A percentile compares a stretch with the other conserved stretches of the same genome.
Conservation (phyloP, 441 rosid genomes). For the Brassica balearica region DNA sequence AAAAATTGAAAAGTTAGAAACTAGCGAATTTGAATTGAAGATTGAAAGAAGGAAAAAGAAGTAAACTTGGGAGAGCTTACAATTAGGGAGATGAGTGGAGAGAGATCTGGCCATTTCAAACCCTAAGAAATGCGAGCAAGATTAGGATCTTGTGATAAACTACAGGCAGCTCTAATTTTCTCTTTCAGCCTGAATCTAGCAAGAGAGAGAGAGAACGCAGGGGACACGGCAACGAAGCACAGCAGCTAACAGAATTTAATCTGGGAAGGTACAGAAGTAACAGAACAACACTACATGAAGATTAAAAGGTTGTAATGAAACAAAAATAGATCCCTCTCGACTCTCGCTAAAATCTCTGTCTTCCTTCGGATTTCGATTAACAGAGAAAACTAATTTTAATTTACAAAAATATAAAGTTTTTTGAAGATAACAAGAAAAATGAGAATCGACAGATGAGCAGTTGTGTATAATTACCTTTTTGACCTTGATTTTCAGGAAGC, state of each 20-base stretch:
- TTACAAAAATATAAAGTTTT: no score
- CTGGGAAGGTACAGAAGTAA: constrained; percentile 28
- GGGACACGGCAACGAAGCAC: constrained; percentile 37
- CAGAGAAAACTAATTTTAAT: no score
- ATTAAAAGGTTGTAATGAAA: constrained; percentile 33
- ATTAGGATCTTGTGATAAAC: not conserved
- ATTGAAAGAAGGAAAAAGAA: not conserved
- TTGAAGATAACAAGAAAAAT: no score
- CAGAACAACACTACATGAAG: constrained; percentile 6
- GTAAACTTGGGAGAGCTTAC: constrained; percentile 28
- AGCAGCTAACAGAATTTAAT: constrained; percentile 14
- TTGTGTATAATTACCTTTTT: not conserved
- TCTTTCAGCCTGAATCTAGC: constrained; percentile 25
- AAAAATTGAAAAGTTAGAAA: constrained; percentile 3
- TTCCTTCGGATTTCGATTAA: no score
- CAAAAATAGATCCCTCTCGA: not conserved
- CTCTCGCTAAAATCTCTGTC: not conserved
- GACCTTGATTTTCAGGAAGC: constrained; percentile 18
- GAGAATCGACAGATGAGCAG: no score
- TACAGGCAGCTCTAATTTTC: not conserved
- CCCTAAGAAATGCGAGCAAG: constrained; percentile 15
- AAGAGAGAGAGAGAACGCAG: constrained; percentile 20
- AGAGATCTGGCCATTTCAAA: constrained; percentile 27
- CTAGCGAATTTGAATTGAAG: not conserved
- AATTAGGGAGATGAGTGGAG: constrained; percentile 21